phyloP scores from a whole-genome alignment of 164 flowering plant genomes.

The Cinnamomum micranthum region DNA sequence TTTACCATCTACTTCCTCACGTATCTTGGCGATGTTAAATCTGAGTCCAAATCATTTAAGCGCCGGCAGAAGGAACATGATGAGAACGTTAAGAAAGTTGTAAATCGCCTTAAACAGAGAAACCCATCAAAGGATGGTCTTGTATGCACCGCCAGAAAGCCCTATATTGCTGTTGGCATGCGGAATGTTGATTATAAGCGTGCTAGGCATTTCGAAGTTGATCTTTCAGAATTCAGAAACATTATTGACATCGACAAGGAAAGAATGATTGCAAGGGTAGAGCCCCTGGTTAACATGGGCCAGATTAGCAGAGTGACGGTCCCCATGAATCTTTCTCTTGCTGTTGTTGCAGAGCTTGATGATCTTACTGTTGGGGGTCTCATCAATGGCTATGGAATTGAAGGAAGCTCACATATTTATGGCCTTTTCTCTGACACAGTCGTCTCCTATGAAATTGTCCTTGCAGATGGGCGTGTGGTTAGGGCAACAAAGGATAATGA shows the following conservation, averaged over 20 bases:
- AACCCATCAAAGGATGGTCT: slow-evolving; percentile 91
- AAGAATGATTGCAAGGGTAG: slow-evolving; percentile 87
- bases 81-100: slow-evolving; percentile 87
- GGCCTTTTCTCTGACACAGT: slow-evolving; percentile 97
- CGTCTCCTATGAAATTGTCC: slow-evolving; percentile 89
- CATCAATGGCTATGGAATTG: slow-evolving; percentile 98
- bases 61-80: slow-evolving; percentile 93
- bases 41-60: slow-evolving; percentile 86
- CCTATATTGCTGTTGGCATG: slow-evolving; percentile 99
- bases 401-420: slow-evolving; percentile 95
- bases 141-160: slow-evolving; percentile 98
- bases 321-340: slow-evolving; percentile 93
- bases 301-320: slow-evolving; percentile 82
- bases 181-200: slow-evolving; percentile 97
- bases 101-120: slow-evolving; percentile 85
- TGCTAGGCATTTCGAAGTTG: slow-evolving; percentile 95
- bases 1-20: slow-evolving; percentile 71
- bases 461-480: slow-evolving; percentile 79
- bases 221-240: slow-evolving; percentile 82
- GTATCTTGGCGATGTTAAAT: slow-evolving; percentile 84
- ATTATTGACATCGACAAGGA: slow-evolving; percentile 74
- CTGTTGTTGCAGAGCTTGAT: slow-evolving; percentile 98
- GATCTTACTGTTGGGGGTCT: slow-evolving; percentile 99
- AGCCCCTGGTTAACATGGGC: slow-evolving; percentile 98
- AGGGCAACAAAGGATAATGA: slow-evolving; percentile 96